Percentiles rank a stretch among this genome's conserved stretches.
Conservation (phyloP, 306 rosid species). For the Ormosia semicastrata region DNA sequence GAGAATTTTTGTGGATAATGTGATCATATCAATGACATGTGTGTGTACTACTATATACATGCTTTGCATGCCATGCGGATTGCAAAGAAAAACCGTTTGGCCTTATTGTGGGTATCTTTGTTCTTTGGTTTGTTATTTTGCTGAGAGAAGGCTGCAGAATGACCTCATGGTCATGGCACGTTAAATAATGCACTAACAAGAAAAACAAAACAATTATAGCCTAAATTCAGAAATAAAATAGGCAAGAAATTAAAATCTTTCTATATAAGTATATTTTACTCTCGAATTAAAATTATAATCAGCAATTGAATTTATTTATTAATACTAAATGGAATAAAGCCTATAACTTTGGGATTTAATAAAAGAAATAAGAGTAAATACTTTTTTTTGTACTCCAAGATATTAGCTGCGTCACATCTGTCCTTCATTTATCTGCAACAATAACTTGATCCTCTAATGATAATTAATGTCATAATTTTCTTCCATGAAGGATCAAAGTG, state of each 20-base stretch:
- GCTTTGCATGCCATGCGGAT: constrained; percentile 16
- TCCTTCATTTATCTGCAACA: no score
- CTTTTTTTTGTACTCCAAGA: no score
- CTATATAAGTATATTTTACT: no score
- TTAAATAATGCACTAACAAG: background rate
- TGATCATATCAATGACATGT: background rate
- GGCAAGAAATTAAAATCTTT: background rate
- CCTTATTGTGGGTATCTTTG: background rate
- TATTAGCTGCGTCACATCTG: no score
- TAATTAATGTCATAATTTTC: no score
- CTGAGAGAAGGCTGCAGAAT: constrained; percentile 6
- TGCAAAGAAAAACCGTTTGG: constrained; percentile 16
- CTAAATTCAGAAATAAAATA: background rate
- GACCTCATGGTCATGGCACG: background rate
- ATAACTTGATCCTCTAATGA: no score
- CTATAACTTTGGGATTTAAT: background rate
- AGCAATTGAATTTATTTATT: background rate
- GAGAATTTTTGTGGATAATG: background rate
- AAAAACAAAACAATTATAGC: no score
- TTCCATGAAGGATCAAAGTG: no score
- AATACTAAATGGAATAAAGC: background rate
- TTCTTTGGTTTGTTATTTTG: background rate
- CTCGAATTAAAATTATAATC: no score
- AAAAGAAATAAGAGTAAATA: no score
- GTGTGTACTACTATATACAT: background rate